phyloP scores from a whole-genome alignment of 73 alveolate genomes.

The Tetrahymena borealis region DNA sequence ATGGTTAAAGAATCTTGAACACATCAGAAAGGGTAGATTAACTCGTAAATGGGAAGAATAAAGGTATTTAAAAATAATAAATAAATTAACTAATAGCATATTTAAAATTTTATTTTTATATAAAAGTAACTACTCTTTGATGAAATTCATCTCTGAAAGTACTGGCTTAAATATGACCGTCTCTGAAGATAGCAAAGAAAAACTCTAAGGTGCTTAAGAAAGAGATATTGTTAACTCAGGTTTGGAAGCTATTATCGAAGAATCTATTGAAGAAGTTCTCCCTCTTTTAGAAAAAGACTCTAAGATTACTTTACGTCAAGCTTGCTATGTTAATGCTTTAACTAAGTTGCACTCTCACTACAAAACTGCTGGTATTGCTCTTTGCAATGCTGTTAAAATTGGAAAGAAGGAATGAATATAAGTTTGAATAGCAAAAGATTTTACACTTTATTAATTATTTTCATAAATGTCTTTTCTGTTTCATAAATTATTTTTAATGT shows the following conservation, averaged over 20 bases:
- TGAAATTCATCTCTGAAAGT: slow-evolving; percentile 2
- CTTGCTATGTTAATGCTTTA: slow-evolving; percentile 67
- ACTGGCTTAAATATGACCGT: slow-evolving; percentile 37
- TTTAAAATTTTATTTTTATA: not conserved
- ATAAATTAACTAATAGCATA: not conserved
- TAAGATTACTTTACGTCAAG: slow-evolving; percentile 55
- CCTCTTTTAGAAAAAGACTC: slow-evolving; percentile 15
- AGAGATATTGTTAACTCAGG: slow-evolving; percentile 49
- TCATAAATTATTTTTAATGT: not conserved
- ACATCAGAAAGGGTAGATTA: slow-evolving; percentile 67
- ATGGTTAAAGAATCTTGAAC: slow-evolving; percentile 80
- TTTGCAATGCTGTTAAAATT: not conserved
- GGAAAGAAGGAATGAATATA: not conserved
- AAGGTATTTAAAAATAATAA: slow-evolving; percentile 33
- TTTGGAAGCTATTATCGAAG: slow-evolving; percentile 35
- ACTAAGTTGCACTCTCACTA: slow-evolving; percentile 50
- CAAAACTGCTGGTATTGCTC: slow-evolving; percentile 30
- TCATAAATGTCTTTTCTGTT: not conserved
- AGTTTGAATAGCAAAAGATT: not conserved
- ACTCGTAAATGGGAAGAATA: slow-evolving; percentile 70
- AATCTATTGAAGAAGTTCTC: slow-evolving; percentile 28
- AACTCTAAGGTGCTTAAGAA: slow-evolving; percentile 64
- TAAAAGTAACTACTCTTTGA: slow-evolving; percentile 1
- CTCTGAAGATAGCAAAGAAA: slow-evolving; percentile 32
- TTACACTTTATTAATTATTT: not conserved